Conservation (phyloP, 306 rosid genomes). For the Styphnolobium japonicum region DNA sequence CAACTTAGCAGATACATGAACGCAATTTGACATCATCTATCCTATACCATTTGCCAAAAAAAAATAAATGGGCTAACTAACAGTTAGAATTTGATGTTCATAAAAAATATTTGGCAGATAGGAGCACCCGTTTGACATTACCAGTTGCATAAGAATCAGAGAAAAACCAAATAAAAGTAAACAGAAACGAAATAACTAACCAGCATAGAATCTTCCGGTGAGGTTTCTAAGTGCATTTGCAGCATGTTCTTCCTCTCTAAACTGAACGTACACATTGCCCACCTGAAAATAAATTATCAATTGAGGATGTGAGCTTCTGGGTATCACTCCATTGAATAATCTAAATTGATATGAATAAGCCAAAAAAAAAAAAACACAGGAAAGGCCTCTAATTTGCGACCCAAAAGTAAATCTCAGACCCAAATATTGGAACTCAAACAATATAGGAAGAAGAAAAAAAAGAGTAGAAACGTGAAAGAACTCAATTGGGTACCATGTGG, state of each 20-base stretch:
- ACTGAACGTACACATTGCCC: slow-evolving; percentile 33
- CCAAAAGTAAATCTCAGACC: neutral
- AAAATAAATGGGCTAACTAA: too few species aligned
- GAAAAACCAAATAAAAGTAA: neutral
- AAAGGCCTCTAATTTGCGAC: too few species aligned
- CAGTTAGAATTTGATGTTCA: neutral
- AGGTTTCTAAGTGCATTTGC: slow-evolving; percentile 31
- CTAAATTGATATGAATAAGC: neutral
- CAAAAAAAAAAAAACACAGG: too few species aligned
- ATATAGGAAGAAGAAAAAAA: neutral
- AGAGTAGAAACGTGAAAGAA: neutral
- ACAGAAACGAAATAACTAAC: slow-evolving; percentile 13
- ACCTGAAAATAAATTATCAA: slow-evolving; percentile 42
- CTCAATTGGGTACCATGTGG: slow-evolving; percentile 16
- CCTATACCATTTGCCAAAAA: neutral
- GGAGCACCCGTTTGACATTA: neutral
- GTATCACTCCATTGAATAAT: neutral
- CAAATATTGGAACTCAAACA: neutral
- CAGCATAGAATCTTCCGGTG: slow-evolving; percentile 59
- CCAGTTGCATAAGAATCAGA: neutral
- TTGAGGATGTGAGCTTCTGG: neutral
- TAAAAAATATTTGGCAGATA: neutral
- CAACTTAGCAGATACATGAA: neutral
- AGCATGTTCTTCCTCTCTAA: slow-evolving; percentile 30
- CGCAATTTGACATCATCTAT: neutral